Percentiles rank a stretch among this genome's conserved stretches.
Conservation (phyloP, 2,329 filamentous ascomycete species). For the Aureobasidium sp. region DNA sequence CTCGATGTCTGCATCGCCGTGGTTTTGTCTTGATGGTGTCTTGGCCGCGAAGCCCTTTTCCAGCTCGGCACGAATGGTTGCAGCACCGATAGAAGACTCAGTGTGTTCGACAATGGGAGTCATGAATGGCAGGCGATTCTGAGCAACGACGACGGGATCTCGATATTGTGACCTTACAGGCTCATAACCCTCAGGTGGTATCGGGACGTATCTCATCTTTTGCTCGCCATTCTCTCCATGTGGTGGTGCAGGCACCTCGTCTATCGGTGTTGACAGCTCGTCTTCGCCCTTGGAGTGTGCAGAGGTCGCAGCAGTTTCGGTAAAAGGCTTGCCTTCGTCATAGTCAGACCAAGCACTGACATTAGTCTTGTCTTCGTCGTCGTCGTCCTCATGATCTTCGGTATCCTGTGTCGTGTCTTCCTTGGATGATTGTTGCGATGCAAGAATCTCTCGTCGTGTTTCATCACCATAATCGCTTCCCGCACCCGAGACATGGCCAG, state of each 20-base stretch:
- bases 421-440: constrained; percentile 23
- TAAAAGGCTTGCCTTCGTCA: constrained; percentile 53
- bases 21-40: constrained; percentile 62
- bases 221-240: constrained; percentile 35
- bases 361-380: constrained; percentile 34
- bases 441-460: constrained; percentile 45
- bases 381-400: constrained; percentile 29
- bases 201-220: constrained; percentile 64
- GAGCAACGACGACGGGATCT: constrained; percentile 70
- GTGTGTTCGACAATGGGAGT: constrained; percentile 96
- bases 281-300: constrained; percentile 28
- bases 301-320: constrained; percentile 30
- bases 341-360: constrained; percentile 87
- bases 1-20: constrained; percentile 30
- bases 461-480: constrained; percentile 61
- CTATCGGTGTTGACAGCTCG: constrained; percentile 22
- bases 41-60: constrained; percentile 57
- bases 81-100: constrained; percentile 71
- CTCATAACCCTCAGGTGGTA: constrained; percentile 81
- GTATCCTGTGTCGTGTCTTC: constrained; percentile 27
- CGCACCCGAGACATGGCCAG: constrained; percentile 59
- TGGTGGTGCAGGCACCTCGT: constrained; percentile 43
- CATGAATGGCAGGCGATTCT: constrained; percentile 95
- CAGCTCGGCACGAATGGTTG: constrained; percentile 50
- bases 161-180: constrained; percentile 67